Evolutionary conservation across 2,329 filamentous ascomycete species (phyloP).

Genomic region (Trichoderma sp.): DNA sequence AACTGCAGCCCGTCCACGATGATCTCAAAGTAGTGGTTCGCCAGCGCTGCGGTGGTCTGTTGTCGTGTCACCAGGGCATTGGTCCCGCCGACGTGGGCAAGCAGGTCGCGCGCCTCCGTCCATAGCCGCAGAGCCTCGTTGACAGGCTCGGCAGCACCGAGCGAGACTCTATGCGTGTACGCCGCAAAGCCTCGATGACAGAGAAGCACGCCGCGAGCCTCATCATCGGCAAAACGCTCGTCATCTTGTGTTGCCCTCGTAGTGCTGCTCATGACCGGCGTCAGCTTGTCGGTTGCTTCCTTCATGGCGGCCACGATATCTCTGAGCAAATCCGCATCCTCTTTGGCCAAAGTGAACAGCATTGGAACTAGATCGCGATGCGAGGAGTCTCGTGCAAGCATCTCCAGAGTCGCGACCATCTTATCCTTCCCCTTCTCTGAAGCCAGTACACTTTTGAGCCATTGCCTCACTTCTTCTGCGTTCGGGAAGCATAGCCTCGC

Average conservation of each 20-base stretch:
- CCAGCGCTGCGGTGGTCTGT: neutral
- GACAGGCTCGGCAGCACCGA: neutral
- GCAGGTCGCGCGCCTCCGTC: neutral
- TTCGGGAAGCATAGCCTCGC: neutral
- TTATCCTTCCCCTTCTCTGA: neutral
- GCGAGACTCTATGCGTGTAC: neutral
- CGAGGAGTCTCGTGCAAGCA: neutral
- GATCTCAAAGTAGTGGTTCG: neutral
- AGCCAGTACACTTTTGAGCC: neutral
- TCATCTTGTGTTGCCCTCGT: neutral
- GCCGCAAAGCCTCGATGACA: neutral
- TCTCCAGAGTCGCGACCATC: neutral
- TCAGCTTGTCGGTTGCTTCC: neutral
- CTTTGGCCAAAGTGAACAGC: neutral
- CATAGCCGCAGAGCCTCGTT: neutral
- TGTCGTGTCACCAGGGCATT: neutral
- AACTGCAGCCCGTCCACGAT: neutral
- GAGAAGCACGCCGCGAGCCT: constrained; percentile 1
- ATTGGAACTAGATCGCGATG: neutral
- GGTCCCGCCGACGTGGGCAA: neutral
- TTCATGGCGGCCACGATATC: neutral
- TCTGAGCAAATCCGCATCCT: neutral
- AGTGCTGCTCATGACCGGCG: neutral
- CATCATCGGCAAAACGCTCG: neutral
- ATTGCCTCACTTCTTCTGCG: neutral